These are phyloP conservation scores for Neurospora sp. DNA, from an alignment of 495 filamentous ascomycete species.

Conservation along the genomic window DNA sequence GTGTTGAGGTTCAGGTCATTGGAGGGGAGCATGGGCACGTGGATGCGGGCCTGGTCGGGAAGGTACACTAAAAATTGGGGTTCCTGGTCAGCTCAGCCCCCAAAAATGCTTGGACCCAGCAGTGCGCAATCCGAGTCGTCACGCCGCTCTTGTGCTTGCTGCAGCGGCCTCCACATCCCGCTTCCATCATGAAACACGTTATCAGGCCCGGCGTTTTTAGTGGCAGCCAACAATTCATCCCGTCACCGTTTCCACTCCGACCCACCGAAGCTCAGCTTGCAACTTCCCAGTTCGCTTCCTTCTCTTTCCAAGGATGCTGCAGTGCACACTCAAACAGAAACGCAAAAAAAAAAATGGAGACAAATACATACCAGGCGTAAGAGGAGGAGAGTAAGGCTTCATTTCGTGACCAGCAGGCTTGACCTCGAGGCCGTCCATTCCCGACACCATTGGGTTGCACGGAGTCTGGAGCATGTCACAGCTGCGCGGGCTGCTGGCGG, in stretches of 20 bases:
- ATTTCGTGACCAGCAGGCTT: constrained; percentile 63
- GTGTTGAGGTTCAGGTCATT: constrained; percentile 26
- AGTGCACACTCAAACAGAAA: constrained; percentile 4
- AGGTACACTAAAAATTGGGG: constrained; percentile 59
- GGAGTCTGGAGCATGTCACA: constrained; percentile 74
- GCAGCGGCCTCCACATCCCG: neutral
- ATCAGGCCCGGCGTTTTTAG: neutral
- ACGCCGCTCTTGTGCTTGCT: neutral
- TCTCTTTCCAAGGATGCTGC: neutral
- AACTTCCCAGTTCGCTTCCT: neutral
- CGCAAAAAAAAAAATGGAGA: constrained; percentile 13
- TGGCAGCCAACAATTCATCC: neutral
- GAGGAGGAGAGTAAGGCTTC: constrained; percentile 70
- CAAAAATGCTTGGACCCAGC: constrained; percentile 12
- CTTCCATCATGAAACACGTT: neutral
- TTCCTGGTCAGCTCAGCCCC: constrained; percentile 26
- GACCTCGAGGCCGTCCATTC: constrained; percentile 62
- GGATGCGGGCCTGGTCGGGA: constrained; percentile 41
- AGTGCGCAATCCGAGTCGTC: neutral
- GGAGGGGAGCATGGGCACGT: constrained; percentile 37
- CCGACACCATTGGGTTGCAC: constrained; percentile 67
- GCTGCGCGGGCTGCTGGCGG: constrained; percentile 77
- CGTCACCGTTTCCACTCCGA: neutral
- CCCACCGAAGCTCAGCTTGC: neutral
- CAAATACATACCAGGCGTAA: constrained; percentile 80